phyloP scores from a whole-genome alignment of 2,329 filamentous ascomycete genomes.

The Hypoxylon sp. region DNA sequence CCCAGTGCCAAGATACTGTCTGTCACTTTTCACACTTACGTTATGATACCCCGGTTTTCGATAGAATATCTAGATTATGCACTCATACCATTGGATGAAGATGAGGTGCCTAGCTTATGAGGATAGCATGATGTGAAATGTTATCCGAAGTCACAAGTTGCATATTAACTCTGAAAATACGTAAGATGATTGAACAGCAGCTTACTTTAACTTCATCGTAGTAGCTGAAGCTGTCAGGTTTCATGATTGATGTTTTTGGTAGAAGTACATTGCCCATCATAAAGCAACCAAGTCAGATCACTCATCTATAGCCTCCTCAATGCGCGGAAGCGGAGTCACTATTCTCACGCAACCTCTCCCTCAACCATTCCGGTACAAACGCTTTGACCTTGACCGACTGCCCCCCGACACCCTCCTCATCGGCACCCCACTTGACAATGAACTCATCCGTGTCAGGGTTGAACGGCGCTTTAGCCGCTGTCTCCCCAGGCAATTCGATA shows the following conservation, averaged over 20 bases:
- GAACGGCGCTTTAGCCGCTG: constrained; percentile 73
- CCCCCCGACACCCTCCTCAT: constrained; percentile 59
- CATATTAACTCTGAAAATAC: neutral
- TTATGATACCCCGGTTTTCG: constrained; percentile 43
- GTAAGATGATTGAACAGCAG: no score
- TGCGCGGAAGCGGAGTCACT: neutral
- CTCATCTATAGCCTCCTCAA: neutral
- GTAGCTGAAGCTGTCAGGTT: neutral
- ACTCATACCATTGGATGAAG: neutral
- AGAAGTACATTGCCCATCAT: neutral
- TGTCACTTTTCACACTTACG: constrained; percentile 41
- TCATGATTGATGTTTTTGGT: neutral
- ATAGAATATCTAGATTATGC: constrained; percentile 22
- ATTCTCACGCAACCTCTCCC: constrained; percentile 55
- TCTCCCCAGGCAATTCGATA: constrained; percentile 77
- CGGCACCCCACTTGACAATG: constrained; percentile 64
- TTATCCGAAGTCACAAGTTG: neutral
- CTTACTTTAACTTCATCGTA: neutral
- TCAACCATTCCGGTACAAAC: constrained; percentile 85
- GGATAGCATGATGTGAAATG: neutral
- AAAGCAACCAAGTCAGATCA: neutral
- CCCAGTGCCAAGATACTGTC: neutral
- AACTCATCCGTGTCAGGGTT: constrained; percentile 72
- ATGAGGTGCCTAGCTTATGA: neutral
- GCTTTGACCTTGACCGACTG: constrained; percentile 75